phyloP scores from a whole-genome alignment of 306 rosid species.

The Citrullus colocynthis region DNA sequence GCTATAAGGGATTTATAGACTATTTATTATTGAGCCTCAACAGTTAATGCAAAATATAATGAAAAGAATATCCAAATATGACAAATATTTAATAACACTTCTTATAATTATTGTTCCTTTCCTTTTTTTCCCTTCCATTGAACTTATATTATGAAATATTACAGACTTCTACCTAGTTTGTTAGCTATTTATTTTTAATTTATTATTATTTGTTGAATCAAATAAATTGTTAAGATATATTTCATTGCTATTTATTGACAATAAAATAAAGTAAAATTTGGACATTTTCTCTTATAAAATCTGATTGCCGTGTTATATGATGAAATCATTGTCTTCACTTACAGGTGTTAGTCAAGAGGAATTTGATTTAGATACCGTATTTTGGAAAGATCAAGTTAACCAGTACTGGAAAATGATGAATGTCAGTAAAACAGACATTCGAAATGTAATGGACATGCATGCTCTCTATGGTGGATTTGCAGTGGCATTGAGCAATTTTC shows the following conservation, averaged over 20 bases:
- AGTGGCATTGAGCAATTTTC: conserved; percentile 40
- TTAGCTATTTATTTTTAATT: background rate
- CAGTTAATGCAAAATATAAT: background rate
- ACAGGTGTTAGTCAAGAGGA: conserved; percentile 56
- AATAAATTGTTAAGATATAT: background rate
- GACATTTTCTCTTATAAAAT: background rate
- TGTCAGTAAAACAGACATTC: conserved; percentile 39
- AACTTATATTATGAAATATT: background rate
- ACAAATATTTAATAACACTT: background rate
- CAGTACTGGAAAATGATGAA: conserved; percentile 74
- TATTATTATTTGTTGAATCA: background rate
- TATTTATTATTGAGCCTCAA: background rate
- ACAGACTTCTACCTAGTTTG: background rate
- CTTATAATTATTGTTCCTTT: background rate
- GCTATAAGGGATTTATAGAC: background rate
- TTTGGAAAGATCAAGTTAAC: conserved; percentile 60
- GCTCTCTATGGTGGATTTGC: conserved; percentile 79
- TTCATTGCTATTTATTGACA: background rate
- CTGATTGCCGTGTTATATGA: background rate
- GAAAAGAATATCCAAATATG: background rate
- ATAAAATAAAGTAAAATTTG: background rate
- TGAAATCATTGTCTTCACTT: conserved; percentile 9
- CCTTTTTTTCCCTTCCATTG: background rate
- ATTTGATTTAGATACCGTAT: conserved; percentile 41
- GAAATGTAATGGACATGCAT: conserved; percentile 92